Conservation (phyloP, 805 yeast genomes). For the Ogataea trehalophila region DNA sequence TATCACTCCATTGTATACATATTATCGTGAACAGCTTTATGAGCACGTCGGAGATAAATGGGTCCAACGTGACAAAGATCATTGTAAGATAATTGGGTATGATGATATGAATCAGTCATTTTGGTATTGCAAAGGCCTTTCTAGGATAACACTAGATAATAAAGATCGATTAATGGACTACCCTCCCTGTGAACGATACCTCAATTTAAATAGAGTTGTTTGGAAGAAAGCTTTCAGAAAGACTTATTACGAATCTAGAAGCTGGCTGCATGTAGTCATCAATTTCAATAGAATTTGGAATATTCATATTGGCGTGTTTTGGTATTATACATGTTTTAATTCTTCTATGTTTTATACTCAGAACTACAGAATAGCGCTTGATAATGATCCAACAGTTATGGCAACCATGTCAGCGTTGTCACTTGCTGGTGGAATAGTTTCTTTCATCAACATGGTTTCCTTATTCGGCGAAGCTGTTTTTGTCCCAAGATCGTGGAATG, state of each 20-base stretch:
- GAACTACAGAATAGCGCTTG: slow-evolving; percentile 45
- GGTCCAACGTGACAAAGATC: slow-evolving; percentile 54
- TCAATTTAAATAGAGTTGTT: slow-evolving; percentile 44
- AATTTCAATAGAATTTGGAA: slow-evolving; percentile 81
- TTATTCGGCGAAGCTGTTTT: slow-evolving; percentile 52
- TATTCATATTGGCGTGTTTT: slow-evolving; percentile 65
- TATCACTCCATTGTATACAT: slow-evolving; percentile 70
- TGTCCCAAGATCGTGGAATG: slow-evolving; percentile 72
- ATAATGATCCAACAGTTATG: slow-evolving; percentile 59
- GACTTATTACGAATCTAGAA: slow-evolving; percentile 69
- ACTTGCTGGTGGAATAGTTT: slow-evolving; percentile 61
- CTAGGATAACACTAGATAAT: slow-evolving; percentile 44
- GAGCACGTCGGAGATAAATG: slow-evolving; percentile 38
- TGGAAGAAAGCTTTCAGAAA: slow-evolving; percentile 71
- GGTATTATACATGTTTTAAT: slow-evolving; percentile 72
- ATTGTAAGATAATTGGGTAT: slow-evolving; percentile 69
- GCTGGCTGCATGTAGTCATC: slow-evolving; percentile 69
- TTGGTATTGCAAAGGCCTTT: slow-evolving; percentile 74
- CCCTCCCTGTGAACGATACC: slow-evolving; percentile 52
- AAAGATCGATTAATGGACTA: slow-evolving; percentile 46
- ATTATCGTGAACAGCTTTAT: slow-evolving; percentile 51
- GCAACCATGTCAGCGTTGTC: slow-evolving; percentile 55
- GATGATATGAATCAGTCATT: slow-evolving; percentile 87
- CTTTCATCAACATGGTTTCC: slow-evolving; percentile 51
- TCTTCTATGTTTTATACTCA: slow-evolving; percentile 63